These are phyloP conservation scores for Lichtheimia ramosa DNA, from an alignment of 371 early-diverging fungal species.

Conservation along the genomic window DNA sequence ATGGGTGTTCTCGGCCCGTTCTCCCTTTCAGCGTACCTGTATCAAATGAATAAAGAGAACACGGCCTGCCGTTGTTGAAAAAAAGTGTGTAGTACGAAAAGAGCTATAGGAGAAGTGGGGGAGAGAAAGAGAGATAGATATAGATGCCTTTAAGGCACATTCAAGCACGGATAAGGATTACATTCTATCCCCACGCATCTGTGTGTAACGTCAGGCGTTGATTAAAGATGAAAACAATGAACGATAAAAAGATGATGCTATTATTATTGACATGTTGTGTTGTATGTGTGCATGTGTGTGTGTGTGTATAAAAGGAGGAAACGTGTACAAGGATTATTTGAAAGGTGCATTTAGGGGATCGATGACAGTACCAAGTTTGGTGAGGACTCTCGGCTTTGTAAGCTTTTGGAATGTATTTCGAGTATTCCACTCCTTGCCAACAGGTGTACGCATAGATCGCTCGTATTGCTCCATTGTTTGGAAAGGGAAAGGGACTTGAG, in stretches of 20 bases:
- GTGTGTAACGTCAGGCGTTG: too few relatives aligned
- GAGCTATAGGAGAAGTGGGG: too few relatives aligned
- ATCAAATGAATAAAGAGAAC: slow-evolving; percentile 4
- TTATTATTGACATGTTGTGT: background rate
- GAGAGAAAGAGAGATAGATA: too few relatives aligned
- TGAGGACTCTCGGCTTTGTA: slow-evolving; percentile 81
- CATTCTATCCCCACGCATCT: too few relatives aligned
- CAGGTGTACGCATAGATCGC: slow-evolving; percentile 75
- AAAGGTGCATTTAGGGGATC: slow-evolving; percentile 68
- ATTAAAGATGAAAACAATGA: too few relatives aligned
- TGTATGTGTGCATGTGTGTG: background rate
- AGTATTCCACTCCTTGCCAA: slow-evolving; percentile 97
- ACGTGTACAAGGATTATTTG: slow-evolving; percentile 7
- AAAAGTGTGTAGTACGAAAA: too few relatives aligned
- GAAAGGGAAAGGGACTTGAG: slow-evolving; percentile 84
- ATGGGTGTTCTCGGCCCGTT: background rate
- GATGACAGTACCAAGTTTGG: slow-evolving; percentile 86
- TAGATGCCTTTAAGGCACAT: too few relatives aligned
- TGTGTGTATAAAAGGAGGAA: slow-evolving; percentile 1
- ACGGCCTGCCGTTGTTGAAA: too few relatives aligned
- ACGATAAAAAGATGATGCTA: background rate
- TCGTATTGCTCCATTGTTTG: slow-evolving; percentile 88
- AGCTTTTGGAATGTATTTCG: slow-evolving; percentile 66
- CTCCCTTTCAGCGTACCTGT: too few relatives aligned
- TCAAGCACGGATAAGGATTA: too few relatives aligned